phyloP scores from a whole-genome alignment of 371 early-diverging fungal genomes.

The Syncephalastrum contaminatum region DNA sequence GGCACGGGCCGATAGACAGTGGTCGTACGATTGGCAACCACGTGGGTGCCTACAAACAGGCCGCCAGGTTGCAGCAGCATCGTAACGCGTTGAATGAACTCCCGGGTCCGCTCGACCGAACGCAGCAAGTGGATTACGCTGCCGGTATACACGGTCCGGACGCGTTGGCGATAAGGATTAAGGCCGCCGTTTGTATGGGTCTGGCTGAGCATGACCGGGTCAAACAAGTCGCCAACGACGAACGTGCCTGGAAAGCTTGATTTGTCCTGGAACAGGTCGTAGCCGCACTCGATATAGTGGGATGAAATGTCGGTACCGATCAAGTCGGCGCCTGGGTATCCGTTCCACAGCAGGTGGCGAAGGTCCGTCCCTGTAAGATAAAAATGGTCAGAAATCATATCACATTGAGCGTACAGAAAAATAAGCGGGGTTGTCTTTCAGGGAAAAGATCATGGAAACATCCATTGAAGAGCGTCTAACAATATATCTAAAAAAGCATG shows the following conservation, averaged over 20 bases:
- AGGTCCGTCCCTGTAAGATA: conserved; percentile 36
- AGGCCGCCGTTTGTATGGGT: neutral
- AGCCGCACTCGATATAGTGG: conserved; percentile 38
- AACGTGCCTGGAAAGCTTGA: conserved; percentile 27
- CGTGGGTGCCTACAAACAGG: conserved; percentile 36
- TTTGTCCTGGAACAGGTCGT: conserved; percentile 30
- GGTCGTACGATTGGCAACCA: conserved; percentile 19
- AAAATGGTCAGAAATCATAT: neutral
- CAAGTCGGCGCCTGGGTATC: conserved; percentile 34
- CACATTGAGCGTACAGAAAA: conserved; percentile 5
- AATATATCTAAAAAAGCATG: neutral
- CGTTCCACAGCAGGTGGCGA: conserved; percentile 34
- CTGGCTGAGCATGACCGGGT: conserved; percentile 6
- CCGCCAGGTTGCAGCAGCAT: conserved; percentile 28
- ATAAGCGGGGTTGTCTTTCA: conserved; percentile 3
- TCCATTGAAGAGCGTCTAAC: neutral
- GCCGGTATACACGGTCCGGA: conserved; percentile 29
- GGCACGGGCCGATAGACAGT: conserved; percentile 15
- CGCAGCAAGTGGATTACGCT: conserved; percentile 41
- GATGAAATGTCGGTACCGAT: conserved; percentile 32
- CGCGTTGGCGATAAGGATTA: conserved; percentile 7
- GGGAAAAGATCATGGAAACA: neutral
- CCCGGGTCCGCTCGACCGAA: conserved; percentile 10
- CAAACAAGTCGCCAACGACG: conserved; percentile 24
- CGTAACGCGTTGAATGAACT: conserved; percentile 18